Evolutionary conservation across 2,329 filamentous ascomycete species (phyloP).

Genomic region (Calcarisporium arbuscula): DNA sequence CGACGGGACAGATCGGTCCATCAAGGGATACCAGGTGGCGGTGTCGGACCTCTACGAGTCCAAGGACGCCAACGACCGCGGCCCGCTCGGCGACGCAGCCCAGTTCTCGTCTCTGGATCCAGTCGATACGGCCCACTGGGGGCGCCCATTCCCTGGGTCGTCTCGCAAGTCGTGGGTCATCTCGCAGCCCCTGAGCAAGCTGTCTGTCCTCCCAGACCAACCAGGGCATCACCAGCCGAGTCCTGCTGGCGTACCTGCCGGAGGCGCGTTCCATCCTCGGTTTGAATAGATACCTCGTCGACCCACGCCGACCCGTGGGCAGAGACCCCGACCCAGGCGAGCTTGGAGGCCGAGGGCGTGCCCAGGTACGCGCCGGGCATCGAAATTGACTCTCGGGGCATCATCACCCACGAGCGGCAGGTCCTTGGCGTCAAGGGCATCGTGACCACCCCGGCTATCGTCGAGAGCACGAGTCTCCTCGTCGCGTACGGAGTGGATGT

Average conservation of each 20-base stretch:
- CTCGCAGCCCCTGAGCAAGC: conserved; percentile 67
- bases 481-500: conserved; percentile 85
- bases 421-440: conserved; percentile 69
- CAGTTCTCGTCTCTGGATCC: conserved; percentile 77
- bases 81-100: conserved; percentile 59
- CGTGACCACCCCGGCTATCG: conserved; percentile 66
- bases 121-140: conserved; percentile 47
- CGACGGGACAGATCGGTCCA: conserved; percentile 45
- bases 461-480: conserved; percentile 89
- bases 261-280: conserved; percentile 68
- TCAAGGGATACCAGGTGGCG: conserved; percentile 81
- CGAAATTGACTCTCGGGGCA: conserved; percentile 75
- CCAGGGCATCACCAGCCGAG: conserved; percentile 82
- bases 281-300: conserved; percentile 71
- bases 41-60: conserved; percentile 91
- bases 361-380: conserved; percentile 68
- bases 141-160: conserved; percentile 62
- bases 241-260: conserved; percentile 73
- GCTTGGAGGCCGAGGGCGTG: conserved; percentile 74
- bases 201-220: conserved; percentile 83
- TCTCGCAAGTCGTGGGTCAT: conserved; percentile 79
- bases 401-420: conserved; percentile 76
- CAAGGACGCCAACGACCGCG: conserved; percentile 73
- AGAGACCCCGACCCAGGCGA: conserved; percentile 74
- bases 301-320: conserved; percentile 79